Conservation (phyloP, 164 flowering plant genomes). For the Brasenia schreberi region DNA sequence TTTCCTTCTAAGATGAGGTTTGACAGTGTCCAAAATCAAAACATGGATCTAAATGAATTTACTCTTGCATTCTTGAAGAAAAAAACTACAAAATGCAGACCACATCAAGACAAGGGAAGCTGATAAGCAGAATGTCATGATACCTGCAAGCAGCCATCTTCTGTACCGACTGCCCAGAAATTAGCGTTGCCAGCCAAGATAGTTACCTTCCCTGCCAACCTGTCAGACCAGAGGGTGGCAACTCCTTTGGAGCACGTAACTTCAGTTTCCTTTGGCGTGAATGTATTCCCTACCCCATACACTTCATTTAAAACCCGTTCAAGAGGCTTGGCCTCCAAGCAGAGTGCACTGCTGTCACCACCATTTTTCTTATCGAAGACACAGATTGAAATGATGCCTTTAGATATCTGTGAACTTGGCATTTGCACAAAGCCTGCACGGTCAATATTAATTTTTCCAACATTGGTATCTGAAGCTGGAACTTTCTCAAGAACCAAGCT, state of each 20-base stretch:
- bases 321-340: slow-evolving; percentile 74
- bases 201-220: slow-evolving; percentile 71
- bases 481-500: slow-evolving; percentile 85
- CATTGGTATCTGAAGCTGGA: slow-evolving; percentile 30
- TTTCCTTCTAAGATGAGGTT: no score
- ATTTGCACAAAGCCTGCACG: slow-evolving; percentile 27
- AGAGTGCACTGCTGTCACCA: slow-evolving; percentile 37
- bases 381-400: slow-evolving; percentile 39
- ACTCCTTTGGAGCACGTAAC: slow-evolving; percentile 57
- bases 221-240: slow-evolving; percentile 80
- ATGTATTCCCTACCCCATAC: slow-evolving; percentile 46
- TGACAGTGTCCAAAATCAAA: no score
- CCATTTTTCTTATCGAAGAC: slow-evolving; percentile 76
- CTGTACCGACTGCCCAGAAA: slow-evolving; percentile 98
- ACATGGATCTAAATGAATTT: no score
- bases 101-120: not conserved
- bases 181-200: slow-evolving; percentile 96
- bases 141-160: slow-evolving; percentile 95
- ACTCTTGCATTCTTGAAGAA: no score
- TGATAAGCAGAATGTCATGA: not conserved
- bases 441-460: slow-evolving; percentile 42
- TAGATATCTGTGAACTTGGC: slow-evolving; percentile 19
- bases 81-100: not conserved
- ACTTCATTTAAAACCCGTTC: slow-evolving; percentile 73
- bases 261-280: slow-evolving; percentile 65